These are phyloP conservation scores for Raphanus hybrid DNA, from an alignment of 441 rosid genomes.

Conservation along the genomic window DNA sequence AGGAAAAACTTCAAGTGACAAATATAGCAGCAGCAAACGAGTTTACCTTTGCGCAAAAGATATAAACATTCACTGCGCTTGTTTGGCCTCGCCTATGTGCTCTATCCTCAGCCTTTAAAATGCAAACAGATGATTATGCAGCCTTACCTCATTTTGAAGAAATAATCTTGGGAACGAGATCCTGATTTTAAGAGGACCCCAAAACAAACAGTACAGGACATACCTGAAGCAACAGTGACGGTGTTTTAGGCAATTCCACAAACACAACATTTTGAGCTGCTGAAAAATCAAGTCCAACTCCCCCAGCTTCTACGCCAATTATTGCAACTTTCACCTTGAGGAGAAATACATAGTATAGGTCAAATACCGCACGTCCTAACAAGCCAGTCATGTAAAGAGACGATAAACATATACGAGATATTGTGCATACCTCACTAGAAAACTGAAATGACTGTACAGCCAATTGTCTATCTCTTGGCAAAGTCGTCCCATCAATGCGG, in stretches of 20 bases:
- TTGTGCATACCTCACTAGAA: slow-evolving; percentile 62
- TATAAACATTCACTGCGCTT: slow-evolving; percentile 84
- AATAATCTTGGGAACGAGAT: not conserved
- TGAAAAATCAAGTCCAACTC: slow-evolving; percentile 95
- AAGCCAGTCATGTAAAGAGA: slow-evolving; percentile 18
- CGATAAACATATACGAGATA: slow-evolving; percentile 28
- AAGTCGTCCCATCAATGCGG: slow-evolving; percentile 95
- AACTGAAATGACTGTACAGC: slow-evolving; percentile 81
- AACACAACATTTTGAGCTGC: slow-evolving; percentile 90
- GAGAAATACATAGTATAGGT: slow-evolving; percentile 20
- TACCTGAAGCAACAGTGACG: slow-evolving; percentile 95
- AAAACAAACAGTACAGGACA: not conserved
- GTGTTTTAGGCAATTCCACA: slow-evolving; percentile 88
- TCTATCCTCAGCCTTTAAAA: slow-evolving; percentile 93
- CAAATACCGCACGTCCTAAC: slow-evolving; percentile 33
- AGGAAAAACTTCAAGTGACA: slow-evolving; percentile 24
- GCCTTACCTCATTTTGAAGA: slow-evolving; percentile 10
- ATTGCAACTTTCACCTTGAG: slow-evolving; percentile 84
- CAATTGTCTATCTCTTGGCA: slow-evolving; percentile 84
- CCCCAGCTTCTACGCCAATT: slow-evolving; percentile 93
- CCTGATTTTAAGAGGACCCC: slow-evolving; percentile 7
- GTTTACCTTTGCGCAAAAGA: slow-evolving; percentile 86
- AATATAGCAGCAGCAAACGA: slow-evolving; percentile 20
- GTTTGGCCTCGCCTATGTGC: slow-evolving; percentile 95
- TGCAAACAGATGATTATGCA: slow-evolving; percentile 30